Evolutionary conservation across 768 basidiomycete genomes (phyloP).

Genomic region (Trametes maxima): DNA sequence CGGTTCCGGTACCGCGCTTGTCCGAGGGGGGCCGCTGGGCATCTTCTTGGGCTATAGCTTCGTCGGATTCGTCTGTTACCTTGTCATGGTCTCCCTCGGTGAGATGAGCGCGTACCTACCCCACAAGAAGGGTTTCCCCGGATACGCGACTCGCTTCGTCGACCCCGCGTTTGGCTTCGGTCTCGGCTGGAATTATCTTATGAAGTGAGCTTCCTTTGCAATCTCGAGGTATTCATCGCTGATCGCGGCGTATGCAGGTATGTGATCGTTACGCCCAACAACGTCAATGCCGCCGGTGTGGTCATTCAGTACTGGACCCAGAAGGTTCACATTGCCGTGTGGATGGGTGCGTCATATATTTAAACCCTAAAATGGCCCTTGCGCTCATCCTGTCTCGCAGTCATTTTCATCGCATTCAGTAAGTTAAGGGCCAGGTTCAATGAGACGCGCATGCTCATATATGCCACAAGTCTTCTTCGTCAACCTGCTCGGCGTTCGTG

Average conservation of each 20-base stretch:
- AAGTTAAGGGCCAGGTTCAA: constrained; percentile 16
- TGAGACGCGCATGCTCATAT: neutral
- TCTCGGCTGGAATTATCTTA: constrained; percentile 64
- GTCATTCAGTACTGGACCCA: constrained; percentile 41
- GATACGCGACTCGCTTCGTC: constrained; percentile 65
- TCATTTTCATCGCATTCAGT: constrained; percentile 63
- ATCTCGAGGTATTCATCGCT: neutral
- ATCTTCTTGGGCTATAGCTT: constrained; percentile 44
- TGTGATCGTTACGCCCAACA: constrained; percentile 66
- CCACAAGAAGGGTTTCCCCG: constrained; percentile 59
- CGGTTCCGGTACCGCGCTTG: constrained; percentile 58
- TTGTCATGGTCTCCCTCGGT: constrained; percentile 56
- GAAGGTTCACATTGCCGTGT: constrained; percentile 46
- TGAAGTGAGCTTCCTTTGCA: constrained; percentile 42
- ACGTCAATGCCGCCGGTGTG: constrained; percentile 61
- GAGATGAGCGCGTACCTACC: constrained; percentile 47
- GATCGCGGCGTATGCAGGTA: constrained; percentile 33
- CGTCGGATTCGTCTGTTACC: constrained; percentile 58
- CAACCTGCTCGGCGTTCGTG: constrained; percentile 63
- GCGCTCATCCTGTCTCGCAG: constrained; percentile 31
- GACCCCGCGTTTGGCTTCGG: constrained; percentile 73
- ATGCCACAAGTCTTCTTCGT: constrained; percentile 49
- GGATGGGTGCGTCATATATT: constrained; percentile 52
- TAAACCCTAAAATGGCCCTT: neutral
- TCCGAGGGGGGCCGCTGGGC: constrained; percentile 57